Conservation (phyloP, 2,329 filamentous ascomycete genomes). For the Trichothecium roseum region DNA sequence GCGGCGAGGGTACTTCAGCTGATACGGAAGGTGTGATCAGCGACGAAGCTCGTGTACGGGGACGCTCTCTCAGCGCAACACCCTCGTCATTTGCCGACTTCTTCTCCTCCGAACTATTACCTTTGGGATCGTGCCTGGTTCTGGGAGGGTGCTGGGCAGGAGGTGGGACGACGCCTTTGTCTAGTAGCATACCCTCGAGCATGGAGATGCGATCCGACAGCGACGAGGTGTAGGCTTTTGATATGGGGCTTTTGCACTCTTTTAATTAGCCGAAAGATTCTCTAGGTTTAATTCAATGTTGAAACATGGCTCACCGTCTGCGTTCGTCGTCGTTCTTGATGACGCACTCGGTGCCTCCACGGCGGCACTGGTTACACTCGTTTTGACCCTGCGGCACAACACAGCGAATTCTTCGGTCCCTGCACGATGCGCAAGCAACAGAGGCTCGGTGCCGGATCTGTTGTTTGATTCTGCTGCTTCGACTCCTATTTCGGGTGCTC, state of each 20-base stretch:
- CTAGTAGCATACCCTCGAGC: constrained; percentile 39
- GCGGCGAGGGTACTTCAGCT: constrained; percentile 18
- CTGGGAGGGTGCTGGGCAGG: constrained; percentile 43
- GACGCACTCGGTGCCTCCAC: constrained; percentile 38
- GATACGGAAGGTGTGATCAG: constrained; percentile 8
- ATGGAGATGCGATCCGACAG: constrained; percentile 42
- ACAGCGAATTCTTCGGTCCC: constrained; percentile 35
- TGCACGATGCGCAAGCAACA: constrained; percentile 43
- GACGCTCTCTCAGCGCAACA: background rate
- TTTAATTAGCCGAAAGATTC: background rate
- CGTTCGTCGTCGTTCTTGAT: constrained; percentile 50
- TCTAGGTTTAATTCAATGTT: background rate
- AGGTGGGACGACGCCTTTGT: constrained; percentile 37
- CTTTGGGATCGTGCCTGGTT: constrained; percentile 28
- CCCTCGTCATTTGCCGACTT: constrained; percentile 3
- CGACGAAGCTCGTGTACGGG: too few species aligned
- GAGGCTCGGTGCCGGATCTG: constrained; percentile 37
- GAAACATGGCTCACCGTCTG: constrained; percentile 26
- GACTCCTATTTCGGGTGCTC: constrained; percentile 13
- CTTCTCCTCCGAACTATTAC: constrained; percentile 14
- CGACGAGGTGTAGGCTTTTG: constrained; percentile 47
- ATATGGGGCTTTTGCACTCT: constrained; percentile 33
- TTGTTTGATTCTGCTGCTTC: constrained; percentile 15
- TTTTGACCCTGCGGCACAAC: constrained; percentile 41
- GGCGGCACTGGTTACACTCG: constrained; percentile 41